Evolutionary conservation across 371 early-diverging fungal genomes (phyloP).

Genomic region (Mortierella sp.): DNA sequence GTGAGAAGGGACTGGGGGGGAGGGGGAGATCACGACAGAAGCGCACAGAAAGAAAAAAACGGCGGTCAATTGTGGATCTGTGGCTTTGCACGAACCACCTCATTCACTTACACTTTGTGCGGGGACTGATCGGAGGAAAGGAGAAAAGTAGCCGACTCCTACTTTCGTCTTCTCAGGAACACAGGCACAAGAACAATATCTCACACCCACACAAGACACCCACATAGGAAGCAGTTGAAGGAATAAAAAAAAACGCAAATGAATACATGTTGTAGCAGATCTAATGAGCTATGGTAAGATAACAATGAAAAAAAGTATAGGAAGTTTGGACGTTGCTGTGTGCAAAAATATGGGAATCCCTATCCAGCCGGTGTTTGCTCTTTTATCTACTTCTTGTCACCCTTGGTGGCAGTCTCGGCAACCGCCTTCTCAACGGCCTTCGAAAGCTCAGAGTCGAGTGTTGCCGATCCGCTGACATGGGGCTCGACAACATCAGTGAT

Average conservation of each 20-base stretch:
- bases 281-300: neutral
- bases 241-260: neutral
- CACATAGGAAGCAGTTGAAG: neutral
- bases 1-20: neutral
- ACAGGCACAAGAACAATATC: neutral
- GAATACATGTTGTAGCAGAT: slow-evolving; percentile 9
- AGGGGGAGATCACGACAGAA: neutral
- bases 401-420: slow-evolving; percentile 34
- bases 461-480: slow-evolving; percentile 33
- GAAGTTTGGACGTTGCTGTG: neutral
- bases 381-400: slow-evolving; percentile 26
- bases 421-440: slow-evolving; percentile 47
- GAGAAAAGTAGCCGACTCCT: neutral
- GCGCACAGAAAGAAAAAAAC: neutral
- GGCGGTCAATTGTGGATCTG: slow-evolving; percentile 6
- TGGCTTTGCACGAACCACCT: neutral
- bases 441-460: slow-evolving; percentile 44
- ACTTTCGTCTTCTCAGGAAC: neutral
- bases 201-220: neutral
- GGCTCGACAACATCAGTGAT: slow-evolving; percentile 38
- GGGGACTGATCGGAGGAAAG: neutral
- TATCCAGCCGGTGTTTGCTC: neutral
- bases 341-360: neutral
- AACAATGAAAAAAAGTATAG: neutral
- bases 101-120: neutral